Percentiles rank a stretch among this genome's conserved stretches.
Conservation (phyloP, 1,139 yeast species). For the Suhomyces maxii region DNA sequence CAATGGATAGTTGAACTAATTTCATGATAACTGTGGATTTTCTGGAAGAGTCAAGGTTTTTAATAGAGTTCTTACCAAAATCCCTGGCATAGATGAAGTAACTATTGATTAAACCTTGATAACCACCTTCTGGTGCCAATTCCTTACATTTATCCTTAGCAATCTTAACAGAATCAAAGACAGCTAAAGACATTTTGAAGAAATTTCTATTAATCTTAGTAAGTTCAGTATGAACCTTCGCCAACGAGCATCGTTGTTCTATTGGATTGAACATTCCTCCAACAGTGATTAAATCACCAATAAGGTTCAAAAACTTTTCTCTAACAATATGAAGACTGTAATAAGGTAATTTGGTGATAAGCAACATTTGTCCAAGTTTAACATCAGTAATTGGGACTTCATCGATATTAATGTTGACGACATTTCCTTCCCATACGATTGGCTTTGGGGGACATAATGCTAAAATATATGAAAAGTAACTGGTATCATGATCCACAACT, state of each 20-base stretch:
- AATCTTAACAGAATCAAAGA: constrained; percentile 61
- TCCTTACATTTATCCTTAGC: constrained; percentile 48
- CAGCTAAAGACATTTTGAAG: constrained; percentile 66
- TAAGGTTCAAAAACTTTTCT: constrained; percentile 51
- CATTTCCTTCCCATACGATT: constrained; percentile 86
- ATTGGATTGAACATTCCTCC: constrained; percentile 38
- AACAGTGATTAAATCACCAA: constrained; percentile 52
- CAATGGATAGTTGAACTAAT: constrained; percentile 74
- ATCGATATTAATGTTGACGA: constrained; percentile 56
- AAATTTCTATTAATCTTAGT: constrained; percentile 65
- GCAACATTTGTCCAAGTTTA: constrained; percentile 66
- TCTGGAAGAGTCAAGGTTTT: constrained; percentile 62
- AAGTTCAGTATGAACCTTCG: constrained; percentile 74
- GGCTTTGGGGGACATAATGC: constrained; percentile 83
- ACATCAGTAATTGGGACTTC: constrained; percentile 49
- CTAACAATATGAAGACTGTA: constrained; percentile 37
- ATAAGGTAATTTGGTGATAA: constrained; percentile 55
- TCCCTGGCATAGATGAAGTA: constrained; percentile 82
- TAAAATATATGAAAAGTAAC: constrained; percentile 60
- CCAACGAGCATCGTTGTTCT: constrained; percentile 71
- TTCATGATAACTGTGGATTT: constrained; percentile 71
- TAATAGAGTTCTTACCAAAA: constrained; percentile 71
- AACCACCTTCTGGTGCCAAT: constrained; percentile 48
- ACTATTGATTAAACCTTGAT: constrained; percentile 74
- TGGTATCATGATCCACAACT: constrained; percentile 21